Base-by-base conservation (phyloP, 129 eudicot species). In the Calendula officinalis region DNA sequence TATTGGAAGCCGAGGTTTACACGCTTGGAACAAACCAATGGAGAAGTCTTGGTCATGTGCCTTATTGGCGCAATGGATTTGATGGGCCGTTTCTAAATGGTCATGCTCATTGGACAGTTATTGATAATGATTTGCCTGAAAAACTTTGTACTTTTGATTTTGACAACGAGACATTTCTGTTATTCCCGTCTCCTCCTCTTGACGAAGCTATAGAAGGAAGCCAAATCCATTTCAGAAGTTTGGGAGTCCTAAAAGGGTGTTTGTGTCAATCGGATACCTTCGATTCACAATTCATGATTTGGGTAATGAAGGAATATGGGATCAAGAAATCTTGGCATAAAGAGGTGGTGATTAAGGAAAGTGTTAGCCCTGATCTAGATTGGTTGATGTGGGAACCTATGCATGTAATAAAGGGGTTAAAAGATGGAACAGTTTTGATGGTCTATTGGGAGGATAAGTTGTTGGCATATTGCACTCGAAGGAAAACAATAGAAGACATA, bases 271-370 rank as follows among this genome's bases (percentile, higher is more conserved):
- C 64, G 22, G 69, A 80, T 62, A 32, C 65, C 4, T 68, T 14
- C 0, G 72, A 64, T 6, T 50, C 58, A 5, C 71, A 71, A 30
- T 60, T 83, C 22, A 64, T 13, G 3, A 54, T 83, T 1, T 86
- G 90, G 95, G 72, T 65, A 57, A 82, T 80, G 82, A 80, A 80
- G 65, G 84, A 82, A 41, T 82, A 86, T 4, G 81, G 84, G 11
- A 51, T 67, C 7, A 68, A 75, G 44, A 30, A 22, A 2, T 86
- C 82, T 27, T 86, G 95, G 90, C 62, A 39, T 13, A 75, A 63
- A 59, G 81, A 80, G 55, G 47, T 66, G 51, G 83, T 78, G 41
- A 72, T 83, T 34, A 60, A 46, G 27, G 2, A 9, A 35, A 39
- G 60, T 37, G 37, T 60, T 16, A 61, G 75, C 15, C 66, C 50